Base-by-base conservation (phyloP, 139 green algal genomes). In the Tetradesmus lagerheimii region DNA sequence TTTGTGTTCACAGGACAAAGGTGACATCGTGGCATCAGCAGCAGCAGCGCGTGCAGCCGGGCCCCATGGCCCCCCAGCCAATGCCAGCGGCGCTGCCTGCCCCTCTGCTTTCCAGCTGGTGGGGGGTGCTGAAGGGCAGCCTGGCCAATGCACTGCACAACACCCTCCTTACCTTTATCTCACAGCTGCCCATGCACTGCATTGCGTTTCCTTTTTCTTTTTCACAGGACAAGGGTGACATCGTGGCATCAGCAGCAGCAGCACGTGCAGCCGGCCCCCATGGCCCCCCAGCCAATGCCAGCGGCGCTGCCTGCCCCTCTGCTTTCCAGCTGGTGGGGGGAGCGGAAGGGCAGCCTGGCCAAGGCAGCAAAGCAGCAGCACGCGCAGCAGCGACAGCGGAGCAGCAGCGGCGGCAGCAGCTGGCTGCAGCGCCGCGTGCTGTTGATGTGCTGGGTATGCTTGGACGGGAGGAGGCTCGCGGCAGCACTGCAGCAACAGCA, bases 301-400 rank as follows among this genome's bases (percentile, higher is more conserved):
- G 16, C 34, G 29, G 16, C 20, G 31, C 62, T 85, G 45, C 80
- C 45, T 64, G 39, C 27, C 41, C 82, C 1, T 88, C 84, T 12
- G 91, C 89, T 18, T 92, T 93, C 57, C 83, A 92, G 66, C 75
- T 90, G 31, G 47, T 92, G 14, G 76, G 64, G 25, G 84, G 47
- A 0, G 80, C 50, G 23, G 43, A 75, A 57, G 78, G 82, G 29
- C 47, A 87, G 31, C 9, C 71, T 15, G 29, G 53, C 57, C 20
- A 71, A 35, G 39, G 84, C 47, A 81, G 78, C 57, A 41, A 86
- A 12, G 25, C 3, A 39, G 39, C 35, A 45, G 38, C 57, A 64
- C 16, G 64, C 14, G 86, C 90, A 39, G 50, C 5, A 45, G 47
- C 41, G 45, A 35, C 75, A 85, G 89, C 27, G 18, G 74, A 37